Percentiles rank a stretch among this genome's conserved stretches.
Evolutionary conservation across 352 stramenopile species (phyloP).

Genomic region (Phytophthora hibernalis): DNA sequence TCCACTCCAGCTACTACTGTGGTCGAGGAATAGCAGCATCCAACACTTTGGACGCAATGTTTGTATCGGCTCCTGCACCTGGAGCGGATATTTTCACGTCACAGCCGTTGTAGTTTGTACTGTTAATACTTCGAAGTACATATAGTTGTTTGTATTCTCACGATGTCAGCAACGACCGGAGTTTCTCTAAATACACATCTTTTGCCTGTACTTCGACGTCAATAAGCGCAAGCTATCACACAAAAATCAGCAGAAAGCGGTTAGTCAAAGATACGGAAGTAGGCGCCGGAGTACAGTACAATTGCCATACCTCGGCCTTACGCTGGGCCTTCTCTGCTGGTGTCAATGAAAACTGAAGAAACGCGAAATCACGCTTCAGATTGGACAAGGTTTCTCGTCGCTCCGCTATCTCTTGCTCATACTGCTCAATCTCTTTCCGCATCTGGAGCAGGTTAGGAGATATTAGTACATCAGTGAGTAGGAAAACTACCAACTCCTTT

Average conservation of each 20-base stretch:
- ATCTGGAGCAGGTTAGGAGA: constrained; percentile 32
- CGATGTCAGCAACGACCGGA: constrained; percentile 45
- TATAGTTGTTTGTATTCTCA: constrained; percentile 14
- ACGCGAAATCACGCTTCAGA: constrained; percentile 53
- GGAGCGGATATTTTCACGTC: constrained; percentile 45
- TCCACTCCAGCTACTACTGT: constrained; percentile 50
- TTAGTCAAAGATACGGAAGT: background rate
- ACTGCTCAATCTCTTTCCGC: constrained; percentile 64
- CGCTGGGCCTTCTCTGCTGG: constrained; percentile 52
- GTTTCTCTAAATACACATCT: constrained; percentile 68
- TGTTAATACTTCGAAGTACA: no score
- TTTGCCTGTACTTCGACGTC: constrained; percentile 78
- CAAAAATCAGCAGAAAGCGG: background rate
- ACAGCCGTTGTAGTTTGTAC: constrained; percentile 1
- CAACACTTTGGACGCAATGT: constrained; percentile 32
- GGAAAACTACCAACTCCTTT: background rate
- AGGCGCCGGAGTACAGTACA: background rate
- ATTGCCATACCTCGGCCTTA: constrained; percentile 59
- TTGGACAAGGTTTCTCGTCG: constrained; percentile 36
- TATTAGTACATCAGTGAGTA: background rate
- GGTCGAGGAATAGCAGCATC: constrained; percentile 17
- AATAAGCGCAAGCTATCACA: constrained; percentile 61
- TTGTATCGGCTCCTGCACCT: constrained; percentile 37
- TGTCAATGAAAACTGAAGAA: constrained; percentile 58
- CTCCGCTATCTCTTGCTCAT: constrained; percentile 64